Conservation (phyloP, 2,329 filamentous ascomycete species). For the Cercospora citrullina region DNA sequence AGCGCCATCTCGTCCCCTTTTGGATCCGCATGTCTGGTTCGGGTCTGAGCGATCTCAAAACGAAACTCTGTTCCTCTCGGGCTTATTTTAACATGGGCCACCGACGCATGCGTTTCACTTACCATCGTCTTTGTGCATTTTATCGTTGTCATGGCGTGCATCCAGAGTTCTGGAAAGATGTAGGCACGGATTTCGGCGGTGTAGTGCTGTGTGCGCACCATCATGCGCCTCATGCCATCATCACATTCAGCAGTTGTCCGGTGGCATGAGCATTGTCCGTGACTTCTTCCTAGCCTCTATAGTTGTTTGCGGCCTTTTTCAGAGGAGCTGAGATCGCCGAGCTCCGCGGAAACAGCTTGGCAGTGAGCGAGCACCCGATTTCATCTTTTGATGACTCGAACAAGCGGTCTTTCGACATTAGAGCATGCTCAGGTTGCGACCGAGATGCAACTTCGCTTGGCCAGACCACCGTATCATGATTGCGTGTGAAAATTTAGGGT, state of each 20-base stretch:
- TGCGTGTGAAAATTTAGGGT: not conserved
- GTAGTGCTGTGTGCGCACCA: not conserved
- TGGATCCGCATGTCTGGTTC: constrained; percentile 8
- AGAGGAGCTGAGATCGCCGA: not conserved
- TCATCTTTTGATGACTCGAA: not conserved
- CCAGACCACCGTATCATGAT: not conserved
- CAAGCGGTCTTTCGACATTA: not conserved
- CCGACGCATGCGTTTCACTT: constrained; percentile 15
- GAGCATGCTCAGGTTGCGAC: not conserved
- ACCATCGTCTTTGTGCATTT: not conserved
- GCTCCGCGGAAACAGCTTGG: not conserved
- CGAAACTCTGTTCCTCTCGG: not conserved
- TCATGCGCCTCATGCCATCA: not conserved
- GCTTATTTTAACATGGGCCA: not conserved
- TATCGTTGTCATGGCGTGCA: constrained; percentile 1
- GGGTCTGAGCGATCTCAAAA: constrained; percentile 7
- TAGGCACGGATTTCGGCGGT: not conserved
- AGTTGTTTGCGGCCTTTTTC: not conserved
- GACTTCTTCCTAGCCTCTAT: not conserved
- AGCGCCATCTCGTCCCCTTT: constrained; percentile 5
- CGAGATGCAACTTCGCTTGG: not conserved
- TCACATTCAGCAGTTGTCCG: not conserved
- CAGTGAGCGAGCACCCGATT: not conserved
- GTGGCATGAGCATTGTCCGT: not conserved
- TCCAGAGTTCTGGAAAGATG: not conserved